Percentiles rank a stretch among this genome's conserved stretches.
phyloP scores from a whole-genome alignment of 1,284 basidiomycete genomes.

The Ustilago hordei region DNA sequence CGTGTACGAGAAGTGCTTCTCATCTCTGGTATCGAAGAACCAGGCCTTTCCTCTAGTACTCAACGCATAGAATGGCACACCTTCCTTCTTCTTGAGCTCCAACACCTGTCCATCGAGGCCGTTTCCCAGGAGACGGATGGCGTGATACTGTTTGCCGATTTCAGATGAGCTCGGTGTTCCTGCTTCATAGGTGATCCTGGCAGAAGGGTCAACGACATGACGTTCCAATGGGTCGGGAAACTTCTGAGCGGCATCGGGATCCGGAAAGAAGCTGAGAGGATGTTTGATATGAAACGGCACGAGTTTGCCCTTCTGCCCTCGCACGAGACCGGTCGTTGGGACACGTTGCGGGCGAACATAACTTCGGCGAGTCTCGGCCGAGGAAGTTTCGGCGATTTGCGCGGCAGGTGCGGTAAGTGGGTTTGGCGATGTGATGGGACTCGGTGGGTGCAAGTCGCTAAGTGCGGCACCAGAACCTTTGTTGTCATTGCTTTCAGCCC shows the following conservation, averaged over 20 bases:
- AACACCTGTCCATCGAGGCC: slow-evolving; percentile 9
- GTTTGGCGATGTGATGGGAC: background rate
- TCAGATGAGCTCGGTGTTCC: background rate
- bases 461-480: background rate
- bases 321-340: slow-evolving; percentile 11
- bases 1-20: slow-evolving; percentile 11
- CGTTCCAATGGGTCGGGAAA: background rate
- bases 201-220: background rate
- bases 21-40: slow-evolving; percentile 21
- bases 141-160: slow-evolving; percentile 14
- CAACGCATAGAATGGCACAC: slow-evolving; percentile 11
- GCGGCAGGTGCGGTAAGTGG: background rate
- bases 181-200: background rate
- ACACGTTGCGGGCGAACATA: background rate
- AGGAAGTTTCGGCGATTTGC: background rate
- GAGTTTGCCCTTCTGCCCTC: slow-evolving; percentile 24
- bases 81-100: background rate
- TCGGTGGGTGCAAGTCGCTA: background rate
- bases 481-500: background rate
- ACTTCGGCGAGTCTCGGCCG: background rate
- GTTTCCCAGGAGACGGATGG: slow-evolving; percentile 11
- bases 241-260: background rate
- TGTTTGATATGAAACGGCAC: slow-evolving; percentile 2
- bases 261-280: background rate
- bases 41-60: slow-evolving; percentile 11